Evolutionary conservation across 305 asterid genomes (phyloP), one percentile per base, ranked within the genome.

Genomic region (Fraxinus floribunda): DNA sequence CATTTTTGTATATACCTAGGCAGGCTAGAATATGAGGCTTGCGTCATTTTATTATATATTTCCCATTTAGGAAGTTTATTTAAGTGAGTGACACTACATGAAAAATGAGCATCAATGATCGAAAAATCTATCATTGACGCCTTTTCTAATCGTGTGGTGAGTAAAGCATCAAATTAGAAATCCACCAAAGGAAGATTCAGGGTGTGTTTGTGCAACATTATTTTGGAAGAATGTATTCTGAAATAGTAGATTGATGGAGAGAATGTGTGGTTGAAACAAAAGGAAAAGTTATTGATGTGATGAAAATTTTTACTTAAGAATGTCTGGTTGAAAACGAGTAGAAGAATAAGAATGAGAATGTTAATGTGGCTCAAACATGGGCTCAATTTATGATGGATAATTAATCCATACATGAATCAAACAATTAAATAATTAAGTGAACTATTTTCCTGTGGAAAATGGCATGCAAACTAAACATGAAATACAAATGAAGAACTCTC

Each of bases 401-500:
- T 49, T 49, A 49, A 49, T 49, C 60, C 60, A 49, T 13, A 49
- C 16, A 49, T 49, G 15, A 49, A 85, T 88, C 86, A 81, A 77
- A 86, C 76, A 44, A 44, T 44, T 44, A 44, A 11, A 32, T 32
- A 32, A 32, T 26, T 41, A 41, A 41, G 15, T 41, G 49, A 13
- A 41, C 49, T 9, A 9, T 41, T 41, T 41, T 9, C 49, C 15
- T 9, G 3, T 41, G n/a, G 16, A 11, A 44, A 46, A 46, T 46
- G 55, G 55, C 55, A 46, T 46, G 55, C 55, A 46, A 11, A 46
- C n/a, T 11, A 13, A 44, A 46, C 86, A 80, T 38, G 80, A 79
- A 80, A 84, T 77, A 77, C 38, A 82, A 83, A 86, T 83, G 86
- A 83, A 74, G 83, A 87, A 85, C 84, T 87, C 82, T 84, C 76